phyloP scores from a whole-genome alignment of 345 rosid genomes.

The Eutrema japonicum region DNA sequence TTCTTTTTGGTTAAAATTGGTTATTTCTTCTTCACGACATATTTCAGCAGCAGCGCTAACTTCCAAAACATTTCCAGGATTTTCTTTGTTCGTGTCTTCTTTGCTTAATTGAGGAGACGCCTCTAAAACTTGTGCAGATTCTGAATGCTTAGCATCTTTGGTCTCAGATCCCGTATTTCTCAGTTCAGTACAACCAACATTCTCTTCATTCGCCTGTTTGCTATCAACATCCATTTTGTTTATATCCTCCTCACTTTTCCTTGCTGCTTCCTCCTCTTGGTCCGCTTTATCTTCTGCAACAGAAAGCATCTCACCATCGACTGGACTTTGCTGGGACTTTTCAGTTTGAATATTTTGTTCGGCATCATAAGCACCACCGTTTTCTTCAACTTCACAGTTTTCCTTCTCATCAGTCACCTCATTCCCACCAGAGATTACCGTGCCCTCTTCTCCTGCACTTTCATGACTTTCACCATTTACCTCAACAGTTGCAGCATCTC shows the following conservation, averaged over 20 bases:
- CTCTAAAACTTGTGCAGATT: conserved; percentile 6
- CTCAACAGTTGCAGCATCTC: neutral
- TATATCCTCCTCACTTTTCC: neutral
- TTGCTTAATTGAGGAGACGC: neutral
- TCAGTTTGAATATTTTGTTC: conserved; percentile 2
- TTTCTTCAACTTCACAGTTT: conserved; percentile 11
- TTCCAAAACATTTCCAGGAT: conserved; percentile 20
- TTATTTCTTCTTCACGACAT: conserved; percentile 34
- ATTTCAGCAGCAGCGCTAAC: conserved; percentile 23
- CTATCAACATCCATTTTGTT: conserved; percentile 18
- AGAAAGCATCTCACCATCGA: conserved; percentile 13
- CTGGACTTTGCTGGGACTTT: neutral
- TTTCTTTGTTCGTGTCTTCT: neutral
- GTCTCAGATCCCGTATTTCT: neutral
- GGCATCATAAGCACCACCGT: neutral
- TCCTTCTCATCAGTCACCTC: conserved; percentile 14
- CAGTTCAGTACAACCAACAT: neutral
- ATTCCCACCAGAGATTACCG: neutral
- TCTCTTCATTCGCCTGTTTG: neutral
- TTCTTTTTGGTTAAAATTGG: conserved; percentile 41
- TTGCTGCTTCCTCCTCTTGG: conserved; percentile 3
- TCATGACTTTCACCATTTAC: neutral
- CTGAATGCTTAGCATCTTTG: conserved; percentile 16
- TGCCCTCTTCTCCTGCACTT: conserved; percentile 3
- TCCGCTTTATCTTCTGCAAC: conserved; percentile 4